Conservation (phyloP, 257 asterid species). For the Ajuga chamaepitys region DNA sequence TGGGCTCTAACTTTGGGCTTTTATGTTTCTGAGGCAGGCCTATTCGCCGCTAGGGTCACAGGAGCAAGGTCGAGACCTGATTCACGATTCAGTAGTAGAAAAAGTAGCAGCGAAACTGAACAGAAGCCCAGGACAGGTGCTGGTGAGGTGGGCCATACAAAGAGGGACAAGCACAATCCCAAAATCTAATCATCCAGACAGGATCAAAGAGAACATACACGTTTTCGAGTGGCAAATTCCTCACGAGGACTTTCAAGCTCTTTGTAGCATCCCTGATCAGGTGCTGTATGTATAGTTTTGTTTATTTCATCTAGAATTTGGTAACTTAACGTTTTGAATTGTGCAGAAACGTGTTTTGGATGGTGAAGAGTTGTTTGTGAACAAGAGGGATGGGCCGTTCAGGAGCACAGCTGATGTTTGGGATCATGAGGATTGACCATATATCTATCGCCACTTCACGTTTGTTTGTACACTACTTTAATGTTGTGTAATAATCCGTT, state of each 20-base stretch:
- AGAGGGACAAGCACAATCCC: constrained; percentile 72
- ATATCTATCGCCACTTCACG: no score
- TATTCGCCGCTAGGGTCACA: constrained; percentile 67
- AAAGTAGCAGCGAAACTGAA: constrained; percentile 40
- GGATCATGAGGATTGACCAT: constrained; percentile 34
- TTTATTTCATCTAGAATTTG: no score
- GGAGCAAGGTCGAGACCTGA: constrained; percentile 32
- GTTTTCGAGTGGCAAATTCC: constrained; percentile 63
- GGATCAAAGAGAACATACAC: constrained; percentile 48
- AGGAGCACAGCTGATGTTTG: constrained; percentile 43
- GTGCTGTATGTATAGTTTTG: constrained; percentile 4
- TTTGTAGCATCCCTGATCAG: constrained; percentile 44
- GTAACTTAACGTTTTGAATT: background rate
- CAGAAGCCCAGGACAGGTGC: constrained; percentile 69
- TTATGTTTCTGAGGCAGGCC: constrained; percentile 29
- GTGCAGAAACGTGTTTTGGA: constrained; percentile 44
- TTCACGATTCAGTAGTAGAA: constrained; percentile 52
- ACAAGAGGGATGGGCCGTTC: constrained; percentile 46
- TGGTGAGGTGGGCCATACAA: constrained; percentile 66
- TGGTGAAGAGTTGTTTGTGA: constrained; percentile 49
- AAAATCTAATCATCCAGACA: constrained; percentile 37
- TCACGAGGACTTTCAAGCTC: constrained; percentile 44
- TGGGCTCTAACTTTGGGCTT: no score
- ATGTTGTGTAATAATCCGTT: no score
- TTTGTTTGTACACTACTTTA: no score